These are phyloP conservation scores for Tetradesmus lagerheimii DNA, from an alignment of 139 green algal species.

Conservation along the genomic window DNA sequence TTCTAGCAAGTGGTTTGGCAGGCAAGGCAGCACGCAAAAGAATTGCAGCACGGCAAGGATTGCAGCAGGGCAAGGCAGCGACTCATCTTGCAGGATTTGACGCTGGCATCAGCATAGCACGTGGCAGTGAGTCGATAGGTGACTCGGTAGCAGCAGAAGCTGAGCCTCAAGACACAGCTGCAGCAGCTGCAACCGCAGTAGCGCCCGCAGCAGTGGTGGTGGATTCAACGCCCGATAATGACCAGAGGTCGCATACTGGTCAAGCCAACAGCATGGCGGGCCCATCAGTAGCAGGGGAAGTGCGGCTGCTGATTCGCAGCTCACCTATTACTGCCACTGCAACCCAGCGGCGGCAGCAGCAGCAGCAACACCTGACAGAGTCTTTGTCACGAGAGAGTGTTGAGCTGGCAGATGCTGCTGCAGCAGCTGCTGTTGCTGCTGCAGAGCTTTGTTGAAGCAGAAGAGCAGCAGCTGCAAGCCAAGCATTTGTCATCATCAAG, in stretches of 20 bases:
- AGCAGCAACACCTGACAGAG: not conserved
- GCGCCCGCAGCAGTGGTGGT: no score
- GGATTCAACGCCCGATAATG: no score
- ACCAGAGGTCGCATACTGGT: no score
- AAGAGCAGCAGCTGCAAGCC: not conserved
- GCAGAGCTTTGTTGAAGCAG: not conserved
- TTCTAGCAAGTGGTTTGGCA: no score
- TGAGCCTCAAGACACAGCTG: not conserved
- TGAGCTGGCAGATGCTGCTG: not conserved
- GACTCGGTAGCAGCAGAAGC: not conserved
- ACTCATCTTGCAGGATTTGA: slow-evolving; percentile 6
- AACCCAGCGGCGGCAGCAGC: not conserved
- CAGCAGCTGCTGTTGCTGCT: not conserved
- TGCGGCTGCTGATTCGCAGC: no score
- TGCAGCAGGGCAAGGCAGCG: no score
- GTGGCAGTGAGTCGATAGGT: not conserved
- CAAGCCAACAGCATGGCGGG: no score
- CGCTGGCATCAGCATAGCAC: not conserved
- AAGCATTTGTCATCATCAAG: not conserved
- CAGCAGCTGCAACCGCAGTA: not conserved
- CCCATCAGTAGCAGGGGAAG: no score
- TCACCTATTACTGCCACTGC: no score
- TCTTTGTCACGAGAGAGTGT: not conserved
- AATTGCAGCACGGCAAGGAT: no score
- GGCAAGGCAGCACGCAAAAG: no score